phyloP scores from a whole-genome alignment of 352 stramenopile species.

The Phytophthora fragariae region DNA sequence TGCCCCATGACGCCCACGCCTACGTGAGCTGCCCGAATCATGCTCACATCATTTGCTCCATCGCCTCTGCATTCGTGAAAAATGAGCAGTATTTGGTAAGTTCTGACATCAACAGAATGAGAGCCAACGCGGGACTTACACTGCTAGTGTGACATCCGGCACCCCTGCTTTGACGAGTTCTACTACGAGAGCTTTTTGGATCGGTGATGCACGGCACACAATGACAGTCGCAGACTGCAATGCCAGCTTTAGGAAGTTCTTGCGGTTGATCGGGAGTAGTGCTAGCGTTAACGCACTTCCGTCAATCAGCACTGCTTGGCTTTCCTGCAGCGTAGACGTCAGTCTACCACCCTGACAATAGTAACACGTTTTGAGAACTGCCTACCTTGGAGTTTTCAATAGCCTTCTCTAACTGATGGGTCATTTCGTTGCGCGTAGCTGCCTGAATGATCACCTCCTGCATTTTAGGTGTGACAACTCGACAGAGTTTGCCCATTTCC shows the following conservation, averaged over 20 bases:
- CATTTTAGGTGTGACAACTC: conserved; percentile 86
- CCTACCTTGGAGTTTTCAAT: conserved; percentile 53
- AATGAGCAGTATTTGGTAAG: conserved; percentile 25
- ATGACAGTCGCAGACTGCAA: conserved; percentile 86
- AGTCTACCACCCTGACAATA: background rate
- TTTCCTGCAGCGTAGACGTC: conserved; percentile 44
- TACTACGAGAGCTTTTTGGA: conserved; percentile 93
- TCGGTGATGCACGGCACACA: conserved; percentile 87
- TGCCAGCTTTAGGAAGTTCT: conserved; percentile 74
- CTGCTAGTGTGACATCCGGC: conserved; percentile 92
- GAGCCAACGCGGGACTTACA: conserved; percentile 58
- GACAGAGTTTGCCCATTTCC: conserved; percentile 96
- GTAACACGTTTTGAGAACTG: background rate
- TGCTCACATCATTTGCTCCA: conserved; percentile 99
- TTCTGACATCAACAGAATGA: conserved; percentile 3
- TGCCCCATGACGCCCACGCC: conserved; percentile 98
- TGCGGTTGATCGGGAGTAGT: conserved; percentile 59
- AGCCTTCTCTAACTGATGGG: conserved; percentile 56
- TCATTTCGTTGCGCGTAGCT: conserved; percentile 55
- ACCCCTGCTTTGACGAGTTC: conserved; percentile 92
- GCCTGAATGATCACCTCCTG: conserved; percentile 75
- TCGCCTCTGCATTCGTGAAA: conserved; percentile 89
- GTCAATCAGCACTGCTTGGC: conserved; percentile 75
- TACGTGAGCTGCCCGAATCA: conserved; percentile 99
- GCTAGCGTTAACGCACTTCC: conserved; percentile 68